phyloP scores from a whole-genome alignment of 192 early-diverging fungal species.

The Coemansia sp. region DNA sequence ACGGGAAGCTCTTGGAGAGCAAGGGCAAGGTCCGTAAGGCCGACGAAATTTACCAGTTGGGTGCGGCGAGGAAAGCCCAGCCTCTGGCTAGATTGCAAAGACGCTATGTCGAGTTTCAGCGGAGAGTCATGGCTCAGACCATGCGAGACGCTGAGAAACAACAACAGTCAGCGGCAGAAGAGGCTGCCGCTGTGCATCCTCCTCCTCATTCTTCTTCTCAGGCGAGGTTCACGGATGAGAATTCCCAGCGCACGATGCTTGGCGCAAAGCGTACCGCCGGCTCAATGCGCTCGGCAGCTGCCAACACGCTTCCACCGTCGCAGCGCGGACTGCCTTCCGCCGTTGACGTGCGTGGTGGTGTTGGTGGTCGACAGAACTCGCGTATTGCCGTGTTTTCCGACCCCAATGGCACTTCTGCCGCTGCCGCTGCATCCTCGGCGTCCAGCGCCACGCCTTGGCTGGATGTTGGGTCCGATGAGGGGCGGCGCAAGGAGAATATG shows the following conservation, averaged over 20 bases:
- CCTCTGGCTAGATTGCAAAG: slow-evolving; percentile 68
- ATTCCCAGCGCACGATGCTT: slow-evolving; percentile 30
- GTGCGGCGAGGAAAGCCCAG: slow-evolving; percentile 70
- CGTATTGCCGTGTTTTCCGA: slow-evolving; percentile 47
- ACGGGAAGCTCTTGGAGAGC: slow-evolving; percentile 65
- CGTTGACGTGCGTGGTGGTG: slow-evolving; percentile 2
- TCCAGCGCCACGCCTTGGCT: slow-evolving; percentile 56
- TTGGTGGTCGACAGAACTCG: no score
- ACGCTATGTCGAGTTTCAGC: slow-evolving; percentile 64
- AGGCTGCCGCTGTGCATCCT: no score
- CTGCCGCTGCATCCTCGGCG: background rate
- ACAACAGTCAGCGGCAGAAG: no score
- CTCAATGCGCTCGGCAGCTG: slow-evolving; percentile 25
- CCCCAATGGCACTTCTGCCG: slow-evolving; percentile 7
- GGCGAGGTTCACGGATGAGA: no score
- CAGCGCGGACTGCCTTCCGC: slow-evolving; percentile 16
- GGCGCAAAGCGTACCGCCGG: slow-evolving; percentile 25
- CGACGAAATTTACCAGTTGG: slow-evolving; percentile 65
- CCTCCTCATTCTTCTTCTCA: no score
- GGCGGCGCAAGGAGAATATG: slow-evolving; percentile 73
- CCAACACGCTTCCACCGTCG: slow-evolving; percentile 35
- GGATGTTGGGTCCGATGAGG: slow-evolving; percentile 62
- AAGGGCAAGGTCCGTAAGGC: slow-evolving; percentile 56
- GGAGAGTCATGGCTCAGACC: slow-evolving; percentile 41
- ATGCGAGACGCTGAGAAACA: slow-evolving; percentile 8